These are phyloP conservation scores for Massarina eburnea DNA, from an alignment of 2,329 filamentous ascomycete genomes.

Conservation along the genomic window DNA sequence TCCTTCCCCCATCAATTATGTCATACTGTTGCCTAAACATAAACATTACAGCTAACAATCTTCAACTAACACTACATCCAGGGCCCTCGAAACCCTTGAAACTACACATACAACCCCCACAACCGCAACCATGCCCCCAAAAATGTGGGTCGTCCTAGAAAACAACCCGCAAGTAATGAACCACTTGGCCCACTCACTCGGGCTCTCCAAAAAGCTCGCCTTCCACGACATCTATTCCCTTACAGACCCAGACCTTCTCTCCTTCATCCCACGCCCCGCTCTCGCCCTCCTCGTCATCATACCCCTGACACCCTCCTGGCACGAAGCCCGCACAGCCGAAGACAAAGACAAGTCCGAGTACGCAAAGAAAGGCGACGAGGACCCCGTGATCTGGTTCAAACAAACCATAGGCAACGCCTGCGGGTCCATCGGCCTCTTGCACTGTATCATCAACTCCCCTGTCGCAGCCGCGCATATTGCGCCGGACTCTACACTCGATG, in stretches of 20 bases:
- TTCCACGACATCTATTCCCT: constrained; percentile 60
- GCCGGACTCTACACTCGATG: constrained; percentile 48
- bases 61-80: neutral
- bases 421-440: constrained; percentile 60
- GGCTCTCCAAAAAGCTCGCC: constrained; percentile 48
- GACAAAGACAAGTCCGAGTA: constrained; percentile 48
- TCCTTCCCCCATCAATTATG: too few species aligned
- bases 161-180: constrained; percentile 60
- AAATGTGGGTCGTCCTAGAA: constrained; percentile 39
- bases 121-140: constrained; percentile 19
- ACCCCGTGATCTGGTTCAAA: constrained; percentile 61
- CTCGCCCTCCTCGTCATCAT: constrained; percentile 58
- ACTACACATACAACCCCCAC: neutral
- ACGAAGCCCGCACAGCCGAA: constrained; percentile 45
- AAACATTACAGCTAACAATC: too few species aligned
- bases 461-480: constrained; percentile 46
- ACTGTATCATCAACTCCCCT: constrained; percentile 54
- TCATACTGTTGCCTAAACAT: too few species aligned
- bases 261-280: constrained; percentile 55
- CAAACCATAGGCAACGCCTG: constrained; percentile 63
- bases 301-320: constrained; percentile 45
- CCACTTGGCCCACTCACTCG: constrained; percentile 52
- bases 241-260: constrained; percentile 52
- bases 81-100: neutral
- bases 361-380: constrained; percentile 48